phyloP scores from a whole-genome alignment of 108 stramenopile species.

The Seminavis robusta region DNA sequence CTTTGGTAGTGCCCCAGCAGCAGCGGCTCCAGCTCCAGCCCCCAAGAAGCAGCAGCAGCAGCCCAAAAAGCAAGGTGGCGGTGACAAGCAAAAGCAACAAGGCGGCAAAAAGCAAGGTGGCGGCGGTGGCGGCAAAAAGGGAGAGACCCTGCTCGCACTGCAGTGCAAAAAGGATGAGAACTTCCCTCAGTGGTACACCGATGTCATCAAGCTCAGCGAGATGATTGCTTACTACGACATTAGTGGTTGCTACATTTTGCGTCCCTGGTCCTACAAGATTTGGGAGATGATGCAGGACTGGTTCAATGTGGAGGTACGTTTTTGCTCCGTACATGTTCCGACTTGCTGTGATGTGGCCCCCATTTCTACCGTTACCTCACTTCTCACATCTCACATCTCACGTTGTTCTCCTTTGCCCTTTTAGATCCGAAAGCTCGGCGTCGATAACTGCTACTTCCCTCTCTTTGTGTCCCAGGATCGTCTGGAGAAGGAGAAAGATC shows the following conservation, averaged over 20 bases:
- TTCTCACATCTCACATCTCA: conserved; percentile 5
- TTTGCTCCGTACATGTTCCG: not conserved
- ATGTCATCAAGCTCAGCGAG: conserved; percentile 96
- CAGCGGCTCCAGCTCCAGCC: conserved; percentile 1
- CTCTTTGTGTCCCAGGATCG: conserved; percentile 93
- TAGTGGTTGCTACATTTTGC: conserved; percentile 98
- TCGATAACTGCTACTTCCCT: conserved; percentile 98
- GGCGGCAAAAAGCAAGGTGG: conserved; percentile 24
- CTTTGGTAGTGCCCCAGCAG: conserved; percentile 39
- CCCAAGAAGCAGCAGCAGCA: conserved; percentile 11
- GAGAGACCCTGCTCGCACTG: conserved; percentile 71
- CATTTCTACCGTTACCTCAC: not conserved
- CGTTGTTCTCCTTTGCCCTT: conserved; percentile 3
- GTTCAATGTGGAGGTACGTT: conserved; percentile 79
- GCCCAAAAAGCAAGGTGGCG: conserved; percentile 13
- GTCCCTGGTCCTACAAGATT: conserved; percentile 98
- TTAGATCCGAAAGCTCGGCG: conserved; percentile 82
- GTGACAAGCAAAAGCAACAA: conserved; percentile 12
- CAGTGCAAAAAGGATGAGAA: conserved; percentile 92
- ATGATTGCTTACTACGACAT: conserved; percentile 99
- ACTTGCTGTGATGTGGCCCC: not conserved
- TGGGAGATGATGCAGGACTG: conserved; percentile 98
- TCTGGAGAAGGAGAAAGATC: conserved; percentile 96
- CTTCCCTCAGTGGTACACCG: conserved; percentile 96
- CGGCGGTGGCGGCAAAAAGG: conserved; percentile 71